A percentile compares a stretch with the other conserved stretches of the same genome.
Evolutionary conservation across 495 filamentous ascomycete genomes (phyloP).

Genomic region (Penicillium bovifimosum): DNA sequence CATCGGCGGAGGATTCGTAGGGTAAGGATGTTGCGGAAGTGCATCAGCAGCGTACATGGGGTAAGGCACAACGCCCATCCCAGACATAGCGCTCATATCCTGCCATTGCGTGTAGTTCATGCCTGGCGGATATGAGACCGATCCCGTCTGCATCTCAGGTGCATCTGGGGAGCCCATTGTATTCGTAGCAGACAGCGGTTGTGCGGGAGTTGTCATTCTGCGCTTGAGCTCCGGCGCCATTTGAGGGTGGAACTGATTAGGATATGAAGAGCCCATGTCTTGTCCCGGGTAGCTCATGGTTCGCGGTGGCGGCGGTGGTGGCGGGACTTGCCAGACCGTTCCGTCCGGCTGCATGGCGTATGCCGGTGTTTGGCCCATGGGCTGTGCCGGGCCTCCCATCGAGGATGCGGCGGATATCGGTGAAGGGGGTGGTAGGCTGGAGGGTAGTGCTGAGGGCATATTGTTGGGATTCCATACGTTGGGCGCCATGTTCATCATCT

Average conservation of each 20-base stretch:
- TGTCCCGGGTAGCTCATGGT: constrained; percentile 40
- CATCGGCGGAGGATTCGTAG: constrained; percentile 29
- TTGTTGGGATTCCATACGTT: constrained; percentile 27
- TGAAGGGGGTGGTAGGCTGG: constrained; percentile 23
- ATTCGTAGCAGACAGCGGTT: constrained; percentile 18
- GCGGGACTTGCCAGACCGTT: constrained; percentile 37
- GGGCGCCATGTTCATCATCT: constrained; percentile 37
- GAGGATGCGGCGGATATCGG: constrained; percentile 32
- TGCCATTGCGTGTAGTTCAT: constrained; percentile 38
- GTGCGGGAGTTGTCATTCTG: constrained; percentile 41
- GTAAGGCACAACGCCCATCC: constrained; percentile 35
- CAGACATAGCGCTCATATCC: constrained; percentile 32
- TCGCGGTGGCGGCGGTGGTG: constrained; percentile 27
- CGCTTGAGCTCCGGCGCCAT: constrained; percentile 38
- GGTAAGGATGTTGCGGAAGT: constrained; percentile 26
- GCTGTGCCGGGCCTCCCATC: constrained; percentile 31
- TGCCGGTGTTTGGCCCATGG: constrained; percentile 24
- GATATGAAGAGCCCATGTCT: constrained; percentile 29
- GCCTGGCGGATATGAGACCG: constrained; percentile 32
- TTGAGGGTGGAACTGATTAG: constrained; percentile 28
- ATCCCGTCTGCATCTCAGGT: constrained; percentile 28
- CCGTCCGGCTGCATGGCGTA: constrained; percentile 39
- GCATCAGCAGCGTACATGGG: constrained; percentile 33
- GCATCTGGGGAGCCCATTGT: constrained; percentile 24
- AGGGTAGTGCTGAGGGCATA: constrained; percentile 22